Percentiles rank a stretch among this genome's conserved stretches.
phyloP scores from a whole-genome alignment of 768 basidiomycete genomes.

The Holtermannia corniformis region DNA sequence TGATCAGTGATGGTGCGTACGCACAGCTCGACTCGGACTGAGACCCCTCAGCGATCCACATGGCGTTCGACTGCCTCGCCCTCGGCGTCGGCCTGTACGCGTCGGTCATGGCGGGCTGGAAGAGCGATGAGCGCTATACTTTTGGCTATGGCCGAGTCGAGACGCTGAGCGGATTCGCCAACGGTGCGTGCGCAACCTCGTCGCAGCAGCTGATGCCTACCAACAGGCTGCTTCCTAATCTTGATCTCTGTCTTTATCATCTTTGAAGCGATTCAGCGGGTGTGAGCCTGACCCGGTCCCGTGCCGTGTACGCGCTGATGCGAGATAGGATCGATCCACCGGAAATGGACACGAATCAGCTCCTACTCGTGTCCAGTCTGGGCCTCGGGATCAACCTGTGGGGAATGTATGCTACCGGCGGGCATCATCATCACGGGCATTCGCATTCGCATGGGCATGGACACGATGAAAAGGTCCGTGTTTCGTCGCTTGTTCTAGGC shows the following conservation, averaged over 20 bases:
- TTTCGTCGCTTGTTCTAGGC: conserved; percentile 2
- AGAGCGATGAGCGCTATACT: conserved; percentile 84
- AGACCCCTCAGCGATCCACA: conserved; percentile 85
- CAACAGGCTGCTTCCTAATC: conserved; percentile 32
- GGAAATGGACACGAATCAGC: conserved; percentile 87
- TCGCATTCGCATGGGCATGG: conserved; percentile 33
- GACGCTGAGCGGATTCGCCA: conserved; percentile 94
- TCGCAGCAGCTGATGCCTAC: not conserved
- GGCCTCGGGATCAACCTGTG: conserved; percentile 92
- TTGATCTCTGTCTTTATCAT: conserved; percentile 92
- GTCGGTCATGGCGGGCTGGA: conserved; percentile 97
- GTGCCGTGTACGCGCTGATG: not conserved
- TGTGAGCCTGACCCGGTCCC: conserved; percentile 49
- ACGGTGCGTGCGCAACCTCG: conserved; percentile 57
- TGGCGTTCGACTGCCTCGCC: conserved; percentile 98
- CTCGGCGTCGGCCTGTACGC: conserved; percentile 91
- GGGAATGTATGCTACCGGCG: conserved; percentile 98
- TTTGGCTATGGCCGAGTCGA: conserved; percentile 97
- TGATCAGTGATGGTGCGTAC: conserved; percentile 85
- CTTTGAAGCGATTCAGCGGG: conserved; percentile 90
- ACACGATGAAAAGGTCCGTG: conserved; percentile 25
- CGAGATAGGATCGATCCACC: conserved; percentile 73
- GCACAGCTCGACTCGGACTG: not conserved
- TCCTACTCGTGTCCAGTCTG: conserved; percentile 76
- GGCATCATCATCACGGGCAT: conserved; percentile 62